Conservation (phyloP, 345 rosid species). For the Boechera stricta region DNA sequence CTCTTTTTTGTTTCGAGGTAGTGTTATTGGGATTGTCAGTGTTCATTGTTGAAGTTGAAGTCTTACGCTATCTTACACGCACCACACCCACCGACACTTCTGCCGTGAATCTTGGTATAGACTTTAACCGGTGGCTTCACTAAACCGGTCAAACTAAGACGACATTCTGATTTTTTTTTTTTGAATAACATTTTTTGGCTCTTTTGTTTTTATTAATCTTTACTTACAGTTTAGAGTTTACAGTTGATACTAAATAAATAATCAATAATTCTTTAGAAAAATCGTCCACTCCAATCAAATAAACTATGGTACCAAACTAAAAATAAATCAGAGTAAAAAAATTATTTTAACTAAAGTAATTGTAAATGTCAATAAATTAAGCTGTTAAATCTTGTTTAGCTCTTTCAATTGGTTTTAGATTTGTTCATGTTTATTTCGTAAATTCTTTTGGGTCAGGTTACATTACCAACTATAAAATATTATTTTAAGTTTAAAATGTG, state of each 20-base stretch:
- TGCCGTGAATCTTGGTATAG: constrained; percentile 23
- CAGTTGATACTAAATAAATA: not conserved
- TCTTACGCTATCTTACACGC: constrained; percentile 33
- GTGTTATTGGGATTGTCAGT: constrained; percentile 37
- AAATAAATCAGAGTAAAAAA: not conserved
- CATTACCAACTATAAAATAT: not conserved
- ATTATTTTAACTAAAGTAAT: not conserved
- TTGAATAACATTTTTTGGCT: too few relatives aligned
- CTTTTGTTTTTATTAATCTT: not conserved
- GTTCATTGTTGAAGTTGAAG: constrained; percentile 37
- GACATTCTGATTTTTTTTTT: not conserved
- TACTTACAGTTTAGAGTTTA: not conserved
- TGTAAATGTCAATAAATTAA: not conserved
- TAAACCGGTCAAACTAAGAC: constrained; percentile 14
- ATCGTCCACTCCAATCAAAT: not conserved
- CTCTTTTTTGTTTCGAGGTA: not conserved
- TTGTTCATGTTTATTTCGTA: not conserved
- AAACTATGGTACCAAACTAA: not conserved
- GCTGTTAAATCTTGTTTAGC: not conserved
- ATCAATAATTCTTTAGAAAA: too few relatives aligned
- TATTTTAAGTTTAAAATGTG: not conserved
- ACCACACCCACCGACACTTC: constrained; percentile 47
- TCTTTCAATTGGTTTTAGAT: not conserved
- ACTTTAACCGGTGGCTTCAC: constrained; percentile 18
- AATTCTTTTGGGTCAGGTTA: too few relatives aligned